phyloP scores from a whole-genome alignment of 441 rosid genomes.

The Croton setiger region DNA sequence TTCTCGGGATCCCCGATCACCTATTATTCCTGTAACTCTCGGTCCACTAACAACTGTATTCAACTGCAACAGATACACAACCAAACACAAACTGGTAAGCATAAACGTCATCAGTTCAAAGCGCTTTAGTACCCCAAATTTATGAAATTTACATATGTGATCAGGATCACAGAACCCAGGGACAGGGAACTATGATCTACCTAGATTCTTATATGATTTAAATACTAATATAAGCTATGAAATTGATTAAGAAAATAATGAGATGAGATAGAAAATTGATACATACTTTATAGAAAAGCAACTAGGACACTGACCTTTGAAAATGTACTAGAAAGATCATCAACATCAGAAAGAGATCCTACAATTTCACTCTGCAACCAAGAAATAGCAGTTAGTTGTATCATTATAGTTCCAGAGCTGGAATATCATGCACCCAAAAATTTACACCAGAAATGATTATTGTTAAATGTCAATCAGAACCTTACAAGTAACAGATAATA shows the following conservation, averaged over 20 bases:
- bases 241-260: background rate
- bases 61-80: slow-evolving; percentile 46
- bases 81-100: background rate
- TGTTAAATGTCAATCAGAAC: background rate
- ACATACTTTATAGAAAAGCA: slow-evolving; percentile 13
- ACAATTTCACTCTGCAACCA: slow-evolving; percentile 55
- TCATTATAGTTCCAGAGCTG: background rate
- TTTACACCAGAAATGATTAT: background rate
- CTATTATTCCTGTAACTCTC: slow-evolving; percentile 45
- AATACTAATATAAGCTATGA: background rate
- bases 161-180: too few relatives aligned
- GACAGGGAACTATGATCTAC: too few relatives aligned
- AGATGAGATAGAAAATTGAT: background rate
- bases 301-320: slow-evolving; percentile 59
- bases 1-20: slow-evolving; percentile 63
- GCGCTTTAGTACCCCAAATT: background rate
- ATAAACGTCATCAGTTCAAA: background rate
- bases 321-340: slow-evolving; percentile 79
- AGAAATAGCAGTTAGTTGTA: slow-evolving; percentile 7
- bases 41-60: slow-evolving; percentile 57
- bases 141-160: background rate
- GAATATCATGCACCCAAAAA: background rate
- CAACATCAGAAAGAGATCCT: slow-evolving; percentile 57
- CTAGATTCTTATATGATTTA: background rate
- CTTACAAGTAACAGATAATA: background rate